Conservation (phyloP, 805 yeast species). For the Candida xyloterini region DNA sequence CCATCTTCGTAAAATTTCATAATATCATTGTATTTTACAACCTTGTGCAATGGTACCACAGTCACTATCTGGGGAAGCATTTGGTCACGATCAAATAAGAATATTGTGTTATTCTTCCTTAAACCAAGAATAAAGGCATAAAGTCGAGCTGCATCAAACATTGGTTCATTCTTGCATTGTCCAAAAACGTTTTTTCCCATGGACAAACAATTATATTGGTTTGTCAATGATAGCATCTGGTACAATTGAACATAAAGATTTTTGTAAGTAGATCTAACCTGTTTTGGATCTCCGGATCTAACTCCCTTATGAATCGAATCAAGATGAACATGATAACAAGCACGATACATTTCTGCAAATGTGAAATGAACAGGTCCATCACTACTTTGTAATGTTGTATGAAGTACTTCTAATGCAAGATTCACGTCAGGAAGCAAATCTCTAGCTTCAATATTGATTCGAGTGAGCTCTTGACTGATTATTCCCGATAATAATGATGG, state of each 20-base stretch:
- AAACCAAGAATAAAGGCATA: conserved; percentile 50
- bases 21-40: conserved; percentile 2
- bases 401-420: conserved; percentile 34
- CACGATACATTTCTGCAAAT: conserved; percentile 35
- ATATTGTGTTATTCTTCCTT: conserved; percentile 43
- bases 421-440: conserved; percentile 31
- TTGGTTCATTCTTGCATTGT: conserved; percentile 9
- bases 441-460: conserved; percentile 30
- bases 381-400: conserved; percentile 33
- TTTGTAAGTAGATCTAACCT: background rate
- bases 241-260: background rate
- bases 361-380: conserved; percentile 43
- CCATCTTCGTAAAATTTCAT: no score
- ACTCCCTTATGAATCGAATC: no score
- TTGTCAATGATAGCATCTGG: conserved; percentile 24
- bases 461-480: conserved; percentile 27
- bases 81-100: conserved; percentile 23
- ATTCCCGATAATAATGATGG: conserved; percentile 34
- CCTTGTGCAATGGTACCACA: conserved; percentile 39
- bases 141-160: conserved; percentile 28
- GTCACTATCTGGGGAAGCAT: conserved; percentile 40
- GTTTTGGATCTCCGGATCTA: no score
- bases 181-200: conserved; percentile 30
- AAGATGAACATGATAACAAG: conserved; percentile 28
- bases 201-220: conserved; percentile 27